Conservation (phyloP, 2,329 filamentous ascomycete genomes). For the Colletotrichum sp. region DNA sequence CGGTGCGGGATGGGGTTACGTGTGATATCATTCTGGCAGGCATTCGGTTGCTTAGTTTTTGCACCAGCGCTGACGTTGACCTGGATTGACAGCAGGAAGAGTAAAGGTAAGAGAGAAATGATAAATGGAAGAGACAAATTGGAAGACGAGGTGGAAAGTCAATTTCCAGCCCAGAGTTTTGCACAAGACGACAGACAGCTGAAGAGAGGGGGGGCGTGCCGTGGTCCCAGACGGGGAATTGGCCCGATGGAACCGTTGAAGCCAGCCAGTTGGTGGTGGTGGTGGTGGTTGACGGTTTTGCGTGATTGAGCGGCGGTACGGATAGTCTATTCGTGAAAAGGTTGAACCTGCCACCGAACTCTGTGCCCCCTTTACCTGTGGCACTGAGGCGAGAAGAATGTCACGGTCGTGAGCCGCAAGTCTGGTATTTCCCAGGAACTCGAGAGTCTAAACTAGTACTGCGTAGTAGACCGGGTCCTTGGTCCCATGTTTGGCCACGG, state of each 20-base stretch:
- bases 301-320: not conserved
- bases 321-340: not conserved
- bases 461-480: not conserved
- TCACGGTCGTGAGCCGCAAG: not conserved
- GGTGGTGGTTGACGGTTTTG: not conserved
- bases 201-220: not conserved
- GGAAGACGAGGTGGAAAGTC: not conserved
- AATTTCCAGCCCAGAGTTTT: not conserved
- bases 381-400: not conserved
- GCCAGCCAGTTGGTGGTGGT: not conserved
- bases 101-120: not conserved
- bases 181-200: not conserved
- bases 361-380: not conserved
- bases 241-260: not conserved
- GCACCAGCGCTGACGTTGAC: not conserved
- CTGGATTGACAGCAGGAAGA: not conserved
- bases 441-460: not conserved
- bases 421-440: not conserved
- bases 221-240: not conserved
- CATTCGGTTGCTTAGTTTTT: not conserved
- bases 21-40: constrained; percentile 1
- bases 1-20: not conserved
- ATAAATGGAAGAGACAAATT: not conserved
- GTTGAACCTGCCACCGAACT: not conserved
- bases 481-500: not conserved